These are phyloP conservation scores for Candida xiaguanensis DNA, from an alignment of 805 yeast species.

Conservation along the genomic window DNA sequence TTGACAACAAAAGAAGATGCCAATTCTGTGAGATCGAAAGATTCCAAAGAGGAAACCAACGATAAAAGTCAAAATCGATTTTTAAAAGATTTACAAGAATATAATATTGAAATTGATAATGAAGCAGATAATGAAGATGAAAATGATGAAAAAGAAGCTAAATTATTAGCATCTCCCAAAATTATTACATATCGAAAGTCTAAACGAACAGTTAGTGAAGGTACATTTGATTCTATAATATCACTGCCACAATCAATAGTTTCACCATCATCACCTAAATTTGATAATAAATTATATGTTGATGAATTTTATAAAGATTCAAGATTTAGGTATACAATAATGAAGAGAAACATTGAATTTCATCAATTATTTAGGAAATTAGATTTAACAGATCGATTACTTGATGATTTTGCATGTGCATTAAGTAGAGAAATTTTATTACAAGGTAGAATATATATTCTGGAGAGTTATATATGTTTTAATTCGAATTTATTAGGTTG, in stretches of 20 bases:
- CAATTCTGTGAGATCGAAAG: conserved; percentile 26
- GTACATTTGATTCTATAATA: conserved; percentile 15
- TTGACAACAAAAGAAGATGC: conserved; percentile 51
- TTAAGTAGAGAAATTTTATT: conserved; percentile 78
- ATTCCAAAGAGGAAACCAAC: conserved; percentile 2
- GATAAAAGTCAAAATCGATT: conserved; percentile 2
- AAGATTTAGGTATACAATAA: conserved; percentile 59
- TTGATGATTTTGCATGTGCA: conserved; percentile 91
- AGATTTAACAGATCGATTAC: conserved; percentile 63
- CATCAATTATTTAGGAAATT: conserved; percentile 69
- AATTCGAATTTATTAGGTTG: conserved; percentile 85
- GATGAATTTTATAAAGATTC: conserved; percentile 60
- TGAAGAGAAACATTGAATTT: conserved; percentile 65
- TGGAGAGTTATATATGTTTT: conserved; percentile 78
- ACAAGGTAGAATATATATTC: conserved; percentile 83
- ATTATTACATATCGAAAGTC: conserved; percentile 37
- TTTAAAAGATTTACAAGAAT: conserved; percentile 8
- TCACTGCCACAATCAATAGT: conserved; percentile 9
- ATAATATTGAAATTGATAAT: neutral
- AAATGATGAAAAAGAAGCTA: neutral
- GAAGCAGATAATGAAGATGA: neutral
- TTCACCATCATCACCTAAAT: conserved; percentile 15
- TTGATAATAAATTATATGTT: conserved; percentile 46
- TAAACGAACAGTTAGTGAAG: conserved; percentile 30
- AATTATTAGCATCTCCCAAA: conserved; percentile 25